Evolutionary conservation across 2,329 filamentous ascomycete genomes (phyloP), one percentile per base, ranked within the genome.

Genomic region (Epichloe baconii): DNA sequence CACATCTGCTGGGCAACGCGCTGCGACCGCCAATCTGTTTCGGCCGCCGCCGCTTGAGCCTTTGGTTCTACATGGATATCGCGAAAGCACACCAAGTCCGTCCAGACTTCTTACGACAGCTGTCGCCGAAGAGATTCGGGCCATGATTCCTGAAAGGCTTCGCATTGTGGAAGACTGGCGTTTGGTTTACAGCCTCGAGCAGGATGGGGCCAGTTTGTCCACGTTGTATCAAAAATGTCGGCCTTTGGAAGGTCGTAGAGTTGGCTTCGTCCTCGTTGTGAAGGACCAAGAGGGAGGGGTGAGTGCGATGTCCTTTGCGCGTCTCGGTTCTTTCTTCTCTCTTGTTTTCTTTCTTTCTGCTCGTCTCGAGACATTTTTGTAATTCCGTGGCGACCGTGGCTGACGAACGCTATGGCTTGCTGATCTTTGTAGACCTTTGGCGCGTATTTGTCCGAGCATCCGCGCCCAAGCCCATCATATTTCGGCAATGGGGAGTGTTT

Each of bases 401-500:
- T 55, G 35, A 52, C 45, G 19, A 19, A 19, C 36, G 49, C 11
- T 40, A 8, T 38, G 36, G 17, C 23, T 43, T 17, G 46, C 23
- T 34, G 26, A 23, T 23, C 34, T 31, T 3, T 42, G 26, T 56
- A 84, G 78, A 78, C 88, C 42, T 98, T 98, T 65, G 93, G 93
- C 62, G 90, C 90, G 49, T 97, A 97, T 66, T 80, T 97, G 50
- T 94, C 88, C 49, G 91, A 98, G 65, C 76, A 86, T 48, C 90
- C 91, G 11, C 86, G 85, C 59, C 87, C 88, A 0, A 74, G 81
- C 1, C 71, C 88, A 2, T 86, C 90, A 56, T 98, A 95, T 73
- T 98, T 87, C 66, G 93, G 93, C 61, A 96, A 88, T 12, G 93
- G 93, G 61, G 93, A 98, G 68, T 97, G 91, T 68, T 98, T 85